Percentiles rank a stretch among this genome's conserved stretches.
Evolutionary conservation across 176 grass and related monocot genomes (phyloP).

Genomic region (Bolboschoenus planiculmis): DNA sequence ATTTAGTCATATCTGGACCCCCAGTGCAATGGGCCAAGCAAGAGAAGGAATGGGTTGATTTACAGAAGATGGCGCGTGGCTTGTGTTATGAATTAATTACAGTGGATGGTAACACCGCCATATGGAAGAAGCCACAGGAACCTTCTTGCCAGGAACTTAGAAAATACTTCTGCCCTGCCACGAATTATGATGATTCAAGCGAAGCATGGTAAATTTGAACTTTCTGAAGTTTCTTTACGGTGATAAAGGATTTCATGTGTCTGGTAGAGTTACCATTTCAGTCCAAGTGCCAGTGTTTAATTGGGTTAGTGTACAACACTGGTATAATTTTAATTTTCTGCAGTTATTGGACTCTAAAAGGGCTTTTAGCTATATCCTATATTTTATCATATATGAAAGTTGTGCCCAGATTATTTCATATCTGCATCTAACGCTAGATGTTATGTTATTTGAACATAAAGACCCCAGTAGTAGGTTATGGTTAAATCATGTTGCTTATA

Average conservation of each 20-base stretch:
- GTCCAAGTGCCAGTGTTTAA: background rate
- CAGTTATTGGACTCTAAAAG: background rate
- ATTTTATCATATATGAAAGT: background rate
- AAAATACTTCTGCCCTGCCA: slow-evolving; percentile 55
- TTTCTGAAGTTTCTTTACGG: background rate
- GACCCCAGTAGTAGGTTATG: background rate
- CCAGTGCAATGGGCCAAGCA: slow-evolving; percentile 71
- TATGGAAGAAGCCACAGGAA: slow-evolving; percentile 67
- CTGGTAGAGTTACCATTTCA: background rate
- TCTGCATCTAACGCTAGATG: background rate
- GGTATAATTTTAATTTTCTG: background rate
- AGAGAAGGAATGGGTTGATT: slow-evolving; percentile 71
- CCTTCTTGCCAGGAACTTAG: slow-evolving; percentile 44
- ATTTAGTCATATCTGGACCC: slow-evolving; percentile 85
- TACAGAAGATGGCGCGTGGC: slow-evolving; percentile 39
- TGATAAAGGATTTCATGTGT: background rate
- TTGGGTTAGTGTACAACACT: background rate
- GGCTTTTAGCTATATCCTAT: background rate
- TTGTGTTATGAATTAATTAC: slow-evolving; percentile 71
- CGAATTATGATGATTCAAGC: slow-evolving; percentile 56
- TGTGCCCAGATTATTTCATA: background rate
- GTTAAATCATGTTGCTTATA: background rate
- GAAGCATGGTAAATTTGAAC: slow-evolving; percentile 64
- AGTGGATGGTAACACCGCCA: slow-evolving; percentile 77
- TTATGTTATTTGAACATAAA: background rate